Evolutionary conservation across 768 basidiomycete genomes (phyloP), one percentile per base, ranked within the genome.

Genomic region (Lactarius deliciosus): DNA sequence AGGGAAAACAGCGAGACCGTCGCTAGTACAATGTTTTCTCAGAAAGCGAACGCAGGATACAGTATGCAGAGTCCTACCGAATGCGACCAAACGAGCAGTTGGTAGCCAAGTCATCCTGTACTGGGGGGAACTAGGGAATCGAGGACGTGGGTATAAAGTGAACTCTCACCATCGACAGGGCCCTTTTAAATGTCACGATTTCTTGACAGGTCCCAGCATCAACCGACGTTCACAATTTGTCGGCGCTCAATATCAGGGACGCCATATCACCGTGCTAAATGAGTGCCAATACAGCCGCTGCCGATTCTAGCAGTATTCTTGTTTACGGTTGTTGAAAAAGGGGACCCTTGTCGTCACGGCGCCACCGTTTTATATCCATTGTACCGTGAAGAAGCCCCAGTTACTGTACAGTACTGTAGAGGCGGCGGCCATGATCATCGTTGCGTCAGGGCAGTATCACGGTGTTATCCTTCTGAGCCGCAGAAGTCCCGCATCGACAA

Each of bases 1-100:
- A 78, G 0, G 5, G 77, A 72, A 60, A 78, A 75, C 10, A 75
- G 9, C 28, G 57, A 28, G 32, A 64, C 36, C 9, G 66, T 67
- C n/a, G 25, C 66, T 68, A 20, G 13, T 50, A 16, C 5, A 15
- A 55, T 6, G 13, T 0, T 3, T 22, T 16, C 56, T 60, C 34
- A 67, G 53, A 16, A 47, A 2, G 20, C 25, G 36, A 25, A 18
- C 25, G 15, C 20, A 15, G 8, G 30, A 16, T 20, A 34, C 2
- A 47, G 11, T 30, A 56, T 38, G 25, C 28, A n/a, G 13, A 13
- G 9, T 22, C 63, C 34, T 40, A 68, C 66, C 57, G 8, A 68
- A 68, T 2, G 57, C 55, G 10, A 38, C 32, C 22, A 36, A 7
- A n/a, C 66, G 66, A 40, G 16, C 3, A 16, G 22, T 22, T 0